These are phyloP conservation scores for Claviceps lovelessii DNA, from an alignment of 2,329 filamentous ascomycete species.

Conservation along the genomic window DNA sequence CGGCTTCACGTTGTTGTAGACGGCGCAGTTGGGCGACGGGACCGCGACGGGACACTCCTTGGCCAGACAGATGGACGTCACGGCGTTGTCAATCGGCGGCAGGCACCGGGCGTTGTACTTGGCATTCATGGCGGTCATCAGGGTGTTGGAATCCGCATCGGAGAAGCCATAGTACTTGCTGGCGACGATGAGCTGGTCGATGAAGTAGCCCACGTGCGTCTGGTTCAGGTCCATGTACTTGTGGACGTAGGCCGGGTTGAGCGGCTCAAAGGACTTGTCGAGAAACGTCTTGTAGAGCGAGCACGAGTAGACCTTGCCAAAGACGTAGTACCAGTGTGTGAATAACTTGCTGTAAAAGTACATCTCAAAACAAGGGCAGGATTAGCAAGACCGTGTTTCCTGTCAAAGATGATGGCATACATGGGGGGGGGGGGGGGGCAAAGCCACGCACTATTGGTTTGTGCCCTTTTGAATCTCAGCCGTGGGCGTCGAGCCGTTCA, in stretches of 20 bases:
- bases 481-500: slow-evolving; percentile 11
- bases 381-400: too few species aligned
- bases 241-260: slow-evolving; percentile 17
- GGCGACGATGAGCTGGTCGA: slow-evolving; percentile 15
- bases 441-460: slow-evolving; percentile 15
- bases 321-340: slow-evolving; percentile 16
- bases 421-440: not conserved
- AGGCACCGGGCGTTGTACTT: slow-evolving; percentile 16
- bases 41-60: slow-evolving; percentile 14
- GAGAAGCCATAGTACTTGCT: slow-evolving; percentile 16
- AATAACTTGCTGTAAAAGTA: slow-evolving; percentile 13
- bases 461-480: slow-evolving; percentile 11
- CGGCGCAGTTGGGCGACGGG: slow-evolving; percentile 13
- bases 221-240: slow-evolving; percentile 20
- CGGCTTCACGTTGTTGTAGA: slow-evolving; percentile 12
- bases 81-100: slow-evolving; percentile 10
- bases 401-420: too few species aligned
- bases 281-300: slow-evolving; percentile 9
- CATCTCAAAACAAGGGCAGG: too few species aligned
- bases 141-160: slow-evolving; percentile 11
- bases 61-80: slow-evolving; percentile 16
- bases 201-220: slow-evolving; percentile 17
- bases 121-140: slow-evolving; percentile 12
- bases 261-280: slow-evolving; percentile 6
- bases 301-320: slow-evolving; percentile 16